Evolutionary conservation across 768 basidiomycete species (phyloP).

Genomic region (Saitozyma sp.): DNA sequence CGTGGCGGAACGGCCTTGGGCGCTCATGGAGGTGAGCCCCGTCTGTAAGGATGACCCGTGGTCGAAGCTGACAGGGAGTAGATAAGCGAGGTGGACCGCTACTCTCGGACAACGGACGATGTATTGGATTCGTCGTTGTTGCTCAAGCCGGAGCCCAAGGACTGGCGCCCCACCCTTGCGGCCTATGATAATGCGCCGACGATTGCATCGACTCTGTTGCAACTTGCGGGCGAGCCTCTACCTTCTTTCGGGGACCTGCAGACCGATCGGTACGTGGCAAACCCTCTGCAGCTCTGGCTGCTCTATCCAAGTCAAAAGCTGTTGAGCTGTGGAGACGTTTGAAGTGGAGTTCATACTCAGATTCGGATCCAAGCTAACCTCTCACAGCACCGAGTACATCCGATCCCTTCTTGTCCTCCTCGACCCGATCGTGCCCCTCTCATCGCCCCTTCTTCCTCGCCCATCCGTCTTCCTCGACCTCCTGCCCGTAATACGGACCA

Average conservation of each 20-base stretch:
- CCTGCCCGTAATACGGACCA: constrained; percentile 65
- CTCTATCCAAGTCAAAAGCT: no score
- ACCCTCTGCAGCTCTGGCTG: constrained; percentile 4
- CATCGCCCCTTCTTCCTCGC: constrained; percentile 57
- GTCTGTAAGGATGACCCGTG: neutral
- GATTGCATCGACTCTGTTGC: constrained; percentile 10
- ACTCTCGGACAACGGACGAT: neutral
- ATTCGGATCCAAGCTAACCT: no score
- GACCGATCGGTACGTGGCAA: neutral
- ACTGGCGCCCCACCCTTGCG: neutral
- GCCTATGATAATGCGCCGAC: constrained; percentile 12
- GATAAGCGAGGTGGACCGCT: constrained; percentile 13
- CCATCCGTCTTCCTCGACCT: constrained; percentile 65
- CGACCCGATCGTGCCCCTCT: constrained; percentile 57
- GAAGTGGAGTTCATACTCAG: no score
- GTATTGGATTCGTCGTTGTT: neutral
- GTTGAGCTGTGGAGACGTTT: no score
- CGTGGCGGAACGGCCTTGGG: constrained; percentile 54
- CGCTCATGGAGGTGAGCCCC: constrained; percentile 56
- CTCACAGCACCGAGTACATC: constrained; percentile 27
- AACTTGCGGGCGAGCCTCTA: neutral
- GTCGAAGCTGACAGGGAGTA: constrained; percentile 5
- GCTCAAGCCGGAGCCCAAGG: neutral
- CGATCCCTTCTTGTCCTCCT: constrained; percentile 54
- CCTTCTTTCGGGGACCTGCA: neutral